Evolutionary conservation across 108 stramenopile genomes (phyloP).

Genomic region (Cyclotella atomus): DNA sequence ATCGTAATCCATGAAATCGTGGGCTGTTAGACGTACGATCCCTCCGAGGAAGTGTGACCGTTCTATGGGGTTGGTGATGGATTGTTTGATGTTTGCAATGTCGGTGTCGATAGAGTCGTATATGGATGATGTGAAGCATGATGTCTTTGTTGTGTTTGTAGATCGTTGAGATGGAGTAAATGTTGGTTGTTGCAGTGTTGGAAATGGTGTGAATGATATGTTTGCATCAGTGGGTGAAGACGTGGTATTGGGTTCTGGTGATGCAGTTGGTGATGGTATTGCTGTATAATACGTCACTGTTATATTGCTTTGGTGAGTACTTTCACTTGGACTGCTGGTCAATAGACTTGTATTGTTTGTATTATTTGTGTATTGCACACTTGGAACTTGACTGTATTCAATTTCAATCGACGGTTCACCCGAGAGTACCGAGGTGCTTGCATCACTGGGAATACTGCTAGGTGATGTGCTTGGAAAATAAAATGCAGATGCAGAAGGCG

Average conservation of each 20-base stretch:
- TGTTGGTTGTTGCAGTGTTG: neutral
- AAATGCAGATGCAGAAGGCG: neutral
- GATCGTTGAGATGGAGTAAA: neutral
- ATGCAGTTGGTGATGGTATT: neutral
- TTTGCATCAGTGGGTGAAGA: neutral
- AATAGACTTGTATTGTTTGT: neutral
- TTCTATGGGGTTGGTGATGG: conserved; percentile 10
- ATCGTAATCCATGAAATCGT: conserved; percentile 58
- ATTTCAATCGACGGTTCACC: neutral
- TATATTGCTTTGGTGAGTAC: neutral
- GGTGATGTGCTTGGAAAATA: neutral
- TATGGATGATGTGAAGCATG: conserved; percentile 1
- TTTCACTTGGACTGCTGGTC: neutral
- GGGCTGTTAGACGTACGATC: conserved; percentile 47
- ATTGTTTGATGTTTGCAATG: conserved; percentile 26
- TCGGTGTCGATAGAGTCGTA: conserved; percentile 45
- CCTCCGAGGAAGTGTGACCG: conserved; percentile 54
- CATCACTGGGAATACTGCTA: neutral
- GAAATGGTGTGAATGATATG: neutral
- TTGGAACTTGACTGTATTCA: neutral
- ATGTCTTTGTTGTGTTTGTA: conserved; percentile 1
- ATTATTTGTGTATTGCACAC: neutral
- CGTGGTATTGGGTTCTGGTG: neutral
- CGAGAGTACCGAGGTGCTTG: neutral
- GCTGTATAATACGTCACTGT: neutral